Conservation (phyloP, 2,329 filamentous ascomycete species). For the Parascedosporium putredinis region DNA sequence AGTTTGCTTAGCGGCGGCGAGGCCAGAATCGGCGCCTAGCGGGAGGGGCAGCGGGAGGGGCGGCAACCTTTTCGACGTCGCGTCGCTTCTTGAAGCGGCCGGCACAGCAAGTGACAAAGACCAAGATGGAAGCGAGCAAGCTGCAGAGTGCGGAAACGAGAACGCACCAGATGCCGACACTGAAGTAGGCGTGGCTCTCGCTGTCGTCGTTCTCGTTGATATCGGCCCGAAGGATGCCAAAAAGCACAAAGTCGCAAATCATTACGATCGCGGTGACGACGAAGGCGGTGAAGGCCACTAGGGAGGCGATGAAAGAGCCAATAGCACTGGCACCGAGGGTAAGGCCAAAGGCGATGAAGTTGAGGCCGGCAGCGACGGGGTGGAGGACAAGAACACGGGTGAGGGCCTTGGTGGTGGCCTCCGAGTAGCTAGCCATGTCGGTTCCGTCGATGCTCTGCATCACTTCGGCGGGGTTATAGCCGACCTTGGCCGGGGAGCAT, state of each 20-base stretch:
- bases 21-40: neutral
- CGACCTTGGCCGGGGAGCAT: slow-evolving; percentile 39
- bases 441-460: slow-evolving; percentile 27
- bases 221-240: slow-evolving; percentile 41
- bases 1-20: no score
- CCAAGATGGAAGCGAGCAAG: slow-evolving; percentile 43
- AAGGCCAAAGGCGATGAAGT: slow-evolving; percentile 49
- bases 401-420: slow-evolving; percentile 35
- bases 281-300: slow-evolving; percentile 39
- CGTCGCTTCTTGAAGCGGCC: slow-evolving; percentile 28
- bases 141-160: slow-evolving; percentile 44
- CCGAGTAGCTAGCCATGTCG: slow-evolving; percentile 30
- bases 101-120: slow-evolving; percentile 53
- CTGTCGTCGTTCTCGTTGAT: slow-evolving; percentile 34
- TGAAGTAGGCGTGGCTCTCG: slow-evolving; percentile 36
- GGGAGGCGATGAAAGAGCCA: slow-evolving; percentile 39
- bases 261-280: slow-evolving; percentile 36
- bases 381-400: slow-evolving; percentile 53
- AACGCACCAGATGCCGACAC: slow-evolving; percentile 47
- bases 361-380: slow-evolving; percentile 45
- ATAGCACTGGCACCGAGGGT: slow-evolving; percentile 39
- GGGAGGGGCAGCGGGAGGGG: neutral
- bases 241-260: slow-evolving; percentile 47
- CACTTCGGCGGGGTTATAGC: slow-evolving; percentile 43
- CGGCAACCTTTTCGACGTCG: neutral